Conservation (phyloP, 1,284 basidiomycete genomes). For the Spongispora temasekensis region DNA sequence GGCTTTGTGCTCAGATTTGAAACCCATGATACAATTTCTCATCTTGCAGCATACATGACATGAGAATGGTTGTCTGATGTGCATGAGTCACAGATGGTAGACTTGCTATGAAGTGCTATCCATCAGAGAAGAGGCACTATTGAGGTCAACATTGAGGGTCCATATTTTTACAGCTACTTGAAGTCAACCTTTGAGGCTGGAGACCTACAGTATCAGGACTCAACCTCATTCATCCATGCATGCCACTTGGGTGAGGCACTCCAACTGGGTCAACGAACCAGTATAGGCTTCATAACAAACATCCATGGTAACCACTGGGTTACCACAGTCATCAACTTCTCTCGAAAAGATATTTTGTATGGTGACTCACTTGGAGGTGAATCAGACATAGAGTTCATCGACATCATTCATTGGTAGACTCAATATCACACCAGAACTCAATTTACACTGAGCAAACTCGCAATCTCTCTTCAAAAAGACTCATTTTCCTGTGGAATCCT, state of each 20-base stretch:
- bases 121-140: background rate
- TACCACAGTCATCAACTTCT: background rate
- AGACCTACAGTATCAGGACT: background rate
- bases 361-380: background rate
- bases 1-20: background rate
- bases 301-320: constrained; percentile 1
- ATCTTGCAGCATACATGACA: background rate
- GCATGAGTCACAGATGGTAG: background rate
- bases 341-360: background rate
- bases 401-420: background rate
- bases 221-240: background rate
- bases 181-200: background rate
- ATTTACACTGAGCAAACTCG: background rate
- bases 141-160: background rate
- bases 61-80: constrained; percentile 2
- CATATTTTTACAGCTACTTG: constrained; percentile 1
- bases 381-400: background rate
- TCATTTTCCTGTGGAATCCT: constrained; percentile 3
- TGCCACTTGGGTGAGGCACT: background rate
- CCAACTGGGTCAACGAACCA: background rate
- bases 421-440: background rate
- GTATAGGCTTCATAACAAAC: constrained; percentile 1
- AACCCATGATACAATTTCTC: background rate
- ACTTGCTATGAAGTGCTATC: background rate
- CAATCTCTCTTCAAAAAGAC: background rate